Conservation (phyloP, 1,139 yeast species). For the Debaryomyces robertsiae region DNA sequence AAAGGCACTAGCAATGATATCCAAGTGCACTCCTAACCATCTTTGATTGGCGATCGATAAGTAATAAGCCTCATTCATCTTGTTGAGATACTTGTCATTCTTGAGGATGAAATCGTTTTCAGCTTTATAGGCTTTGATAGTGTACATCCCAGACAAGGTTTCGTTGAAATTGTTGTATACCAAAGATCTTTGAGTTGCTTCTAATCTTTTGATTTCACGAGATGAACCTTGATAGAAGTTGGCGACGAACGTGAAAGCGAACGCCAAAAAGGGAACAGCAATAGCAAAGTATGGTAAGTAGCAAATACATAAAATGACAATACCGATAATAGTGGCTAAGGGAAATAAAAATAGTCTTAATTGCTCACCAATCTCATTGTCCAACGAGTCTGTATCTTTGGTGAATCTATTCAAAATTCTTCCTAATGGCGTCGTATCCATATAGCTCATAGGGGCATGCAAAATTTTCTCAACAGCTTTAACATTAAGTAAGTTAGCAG, state of each 20-base stretch:
- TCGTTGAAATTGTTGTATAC: constrained; percentile 51
- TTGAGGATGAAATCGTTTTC: constrained; percentile 35
- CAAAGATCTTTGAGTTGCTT: constrained; percentile 47
- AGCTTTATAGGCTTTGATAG: constrained; percentile 42
- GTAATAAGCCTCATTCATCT: constrained; percentile 48
- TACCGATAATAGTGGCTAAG: constrained; percentile 43
- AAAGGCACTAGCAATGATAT: constrained; percentile 39
- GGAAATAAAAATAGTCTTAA: constrained; percentile 45
- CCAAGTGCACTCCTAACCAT: constrained; percentile 48
- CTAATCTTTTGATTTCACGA: constrained; percentile 48
- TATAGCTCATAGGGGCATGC: constrained; percentile 49
- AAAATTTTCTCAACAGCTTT: constrained; percentile 39
- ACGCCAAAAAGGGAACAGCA: constrained; percentile 43
- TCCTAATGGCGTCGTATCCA: constrained; percentile 50
- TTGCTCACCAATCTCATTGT: constrained; percentile 50
- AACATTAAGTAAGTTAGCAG: constrained; percentile 41
- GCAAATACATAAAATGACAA: constrained; percentile 43
- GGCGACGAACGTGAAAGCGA: constrained; percentile 35
- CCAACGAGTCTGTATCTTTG: constrained; percentile 50
- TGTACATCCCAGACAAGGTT: constrained; percentile 47
- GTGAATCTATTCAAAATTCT: constrained; percentile 58
- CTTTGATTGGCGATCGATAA: constrained; percentile 46
- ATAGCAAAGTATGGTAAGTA: constrained; percentile 52
- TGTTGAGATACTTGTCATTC: constrained; percentile 39
- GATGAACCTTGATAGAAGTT: constrained; percentile 47